Conservation (phyloP, 208 protist genomes). For the Wallacemonas rigidus region DNA sequence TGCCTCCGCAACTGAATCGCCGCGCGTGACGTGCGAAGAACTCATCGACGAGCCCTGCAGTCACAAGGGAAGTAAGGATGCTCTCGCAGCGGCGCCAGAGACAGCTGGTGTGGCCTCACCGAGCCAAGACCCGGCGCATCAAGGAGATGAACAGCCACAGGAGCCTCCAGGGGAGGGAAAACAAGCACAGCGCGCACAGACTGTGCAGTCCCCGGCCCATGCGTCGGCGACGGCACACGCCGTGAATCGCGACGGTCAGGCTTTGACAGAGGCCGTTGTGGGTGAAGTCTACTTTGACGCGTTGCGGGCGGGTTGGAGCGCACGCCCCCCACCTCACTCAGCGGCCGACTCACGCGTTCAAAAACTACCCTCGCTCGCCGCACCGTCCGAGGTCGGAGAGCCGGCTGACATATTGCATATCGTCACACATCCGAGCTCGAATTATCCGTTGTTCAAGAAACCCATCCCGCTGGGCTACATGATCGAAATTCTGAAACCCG, state of each 20-base stretch:
- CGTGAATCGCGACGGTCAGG: background rate
- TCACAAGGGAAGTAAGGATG: no score
- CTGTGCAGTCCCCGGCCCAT: background rate
- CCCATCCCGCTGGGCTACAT: conserved; percentile 42
- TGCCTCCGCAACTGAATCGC: conserved; percentile 10
- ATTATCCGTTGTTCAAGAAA: conserved; percentile 8
- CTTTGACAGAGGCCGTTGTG: background rate
- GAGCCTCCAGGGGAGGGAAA: no score
- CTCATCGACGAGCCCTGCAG: background rate
- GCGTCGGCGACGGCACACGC: no score
- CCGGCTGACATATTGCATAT: conserved; percentile 11
- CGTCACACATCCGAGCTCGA: background rate
- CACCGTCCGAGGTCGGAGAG: background rate
- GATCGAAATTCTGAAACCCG: conserved; percentile 40
- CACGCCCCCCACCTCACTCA: background rate
- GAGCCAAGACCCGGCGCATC: no score
- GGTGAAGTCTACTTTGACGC: conserved; percentile 15
- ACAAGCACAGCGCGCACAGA: background rate
- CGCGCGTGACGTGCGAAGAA: conserved; percentile 11
- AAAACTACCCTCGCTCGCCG: background rate
- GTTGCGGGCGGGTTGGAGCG: conserved; percentile 6
- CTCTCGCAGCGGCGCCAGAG: no score
- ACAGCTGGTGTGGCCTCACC: no score
- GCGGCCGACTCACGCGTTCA: background rate
- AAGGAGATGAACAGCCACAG: no score